Conservation (phyloP, 2,329 filamentous ascomycete species). For the Aureobasidium sp. region DNA sequence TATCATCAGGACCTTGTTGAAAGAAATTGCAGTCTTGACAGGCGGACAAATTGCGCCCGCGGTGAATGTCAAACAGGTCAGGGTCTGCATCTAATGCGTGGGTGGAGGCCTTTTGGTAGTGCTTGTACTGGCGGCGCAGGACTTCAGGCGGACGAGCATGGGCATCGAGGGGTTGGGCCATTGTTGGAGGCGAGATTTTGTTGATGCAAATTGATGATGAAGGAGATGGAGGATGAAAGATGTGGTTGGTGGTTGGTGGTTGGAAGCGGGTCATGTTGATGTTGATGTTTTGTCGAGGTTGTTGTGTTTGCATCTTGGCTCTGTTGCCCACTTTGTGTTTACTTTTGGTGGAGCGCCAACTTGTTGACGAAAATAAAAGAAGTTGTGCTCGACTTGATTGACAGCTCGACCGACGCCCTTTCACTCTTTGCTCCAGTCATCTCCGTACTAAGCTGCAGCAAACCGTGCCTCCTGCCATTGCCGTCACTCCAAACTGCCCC, state of each 20-base stretch:
- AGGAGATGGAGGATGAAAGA: background rate
- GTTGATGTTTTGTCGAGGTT: background rate
- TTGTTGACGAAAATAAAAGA: slow-evolving; percentile 9
- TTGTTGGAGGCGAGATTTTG: background rate
- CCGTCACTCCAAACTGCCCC: background rate
- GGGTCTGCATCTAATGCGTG: slow-evolving; percentile 45
- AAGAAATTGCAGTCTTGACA: slow-evolving; percentile 22
- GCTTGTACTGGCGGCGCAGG: slow-evolving; percentile 67
- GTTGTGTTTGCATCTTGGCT: slow-evolving; percentile 10
- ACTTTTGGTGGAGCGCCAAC: slow-evolving; percentile 4
- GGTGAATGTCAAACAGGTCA: slow-evolving; percentile 38
- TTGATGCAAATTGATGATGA: background rate
- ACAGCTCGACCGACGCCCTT: background rate
- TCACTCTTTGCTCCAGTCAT: background rate
- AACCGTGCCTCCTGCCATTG: too few species aligned
- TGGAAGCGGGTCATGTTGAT: background rate
- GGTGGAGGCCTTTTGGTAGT: slow-evolving; percentile 46
- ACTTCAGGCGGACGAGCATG: slow-evolving; percentile 67
- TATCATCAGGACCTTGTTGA: slow-evolving; percentile 33
- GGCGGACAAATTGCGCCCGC: slow-evolving; percentile 8
- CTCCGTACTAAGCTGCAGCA: background rate
- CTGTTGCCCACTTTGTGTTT: slow-evolving; percentile 13
- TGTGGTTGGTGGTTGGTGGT: background rate
- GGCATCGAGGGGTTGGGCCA: slow-evolving; percentile 45
- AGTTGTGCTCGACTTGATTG: background rate